Percentiles rank a stretch among this genome's conserved stretches.
Evolutionary conservation across 805 yeast species (phyloP).

Genomic region (Yarrowia hollandica): DNA sequence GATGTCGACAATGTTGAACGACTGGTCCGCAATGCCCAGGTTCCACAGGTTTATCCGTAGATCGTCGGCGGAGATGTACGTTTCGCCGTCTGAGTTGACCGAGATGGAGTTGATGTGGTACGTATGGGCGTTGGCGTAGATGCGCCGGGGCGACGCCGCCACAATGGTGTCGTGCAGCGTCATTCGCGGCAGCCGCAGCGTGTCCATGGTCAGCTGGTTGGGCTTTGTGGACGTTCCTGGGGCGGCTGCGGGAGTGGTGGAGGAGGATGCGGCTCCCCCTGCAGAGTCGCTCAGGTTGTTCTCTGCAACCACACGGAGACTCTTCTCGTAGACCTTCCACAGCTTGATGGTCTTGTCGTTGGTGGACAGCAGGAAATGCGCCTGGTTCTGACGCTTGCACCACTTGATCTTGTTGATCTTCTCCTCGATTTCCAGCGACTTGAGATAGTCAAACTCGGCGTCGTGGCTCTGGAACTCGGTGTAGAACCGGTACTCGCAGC

Average conservation of each 20-base stretch:
- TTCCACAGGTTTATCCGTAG: conserved; percentile 95
- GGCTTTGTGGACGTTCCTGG: conserved; percentile 31
- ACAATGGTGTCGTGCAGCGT: conserved; percentile 93
- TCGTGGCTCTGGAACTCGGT: conserved; percentile 98
- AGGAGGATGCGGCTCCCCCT: no score
- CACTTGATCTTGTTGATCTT: conserved; percentile 97
- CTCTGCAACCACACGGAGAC: conserved; percentile 87
- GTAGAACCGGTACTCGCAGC: conserved; percentile 90
- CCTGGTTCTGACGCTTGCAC: conserved; percentile 83
- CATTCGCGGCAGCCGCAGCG: conserved; percentile 78
- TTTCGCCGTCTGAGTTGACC: conserved; percentile 93
- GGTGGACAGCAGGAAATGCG: conserved; percentile 87
- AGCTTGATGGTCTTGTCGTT: conserved; percentile 98
- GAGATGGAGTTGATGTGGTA: conserved; percentile 96
- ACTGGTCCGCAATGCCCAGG: conserved; percentile 87
- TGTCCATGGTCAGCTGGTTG: conserved; percentile 39
- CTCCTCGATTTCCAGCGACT: conserved; percentile 95
- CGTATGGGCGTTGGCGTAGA: conserved; percentile 95
- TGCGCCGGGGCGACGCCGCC: conserved; percentile 89
- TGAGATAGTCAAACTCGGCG: conserved; percentile 95
- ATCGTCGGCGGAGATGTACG: conserved; percentile 90
- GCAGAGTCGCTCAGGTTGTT: conserved; percentile 67
- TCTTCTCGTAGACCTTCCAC: conserved; percentile 94
- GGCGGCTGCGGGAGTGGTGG: conserved; percentile 27
- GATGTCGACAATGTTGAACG: conserved; percentile 95